Base-by-base conservation (phyloP, 2,329 filamentous ascomycete genomes). In the Fusarium torulosum region DNA sequence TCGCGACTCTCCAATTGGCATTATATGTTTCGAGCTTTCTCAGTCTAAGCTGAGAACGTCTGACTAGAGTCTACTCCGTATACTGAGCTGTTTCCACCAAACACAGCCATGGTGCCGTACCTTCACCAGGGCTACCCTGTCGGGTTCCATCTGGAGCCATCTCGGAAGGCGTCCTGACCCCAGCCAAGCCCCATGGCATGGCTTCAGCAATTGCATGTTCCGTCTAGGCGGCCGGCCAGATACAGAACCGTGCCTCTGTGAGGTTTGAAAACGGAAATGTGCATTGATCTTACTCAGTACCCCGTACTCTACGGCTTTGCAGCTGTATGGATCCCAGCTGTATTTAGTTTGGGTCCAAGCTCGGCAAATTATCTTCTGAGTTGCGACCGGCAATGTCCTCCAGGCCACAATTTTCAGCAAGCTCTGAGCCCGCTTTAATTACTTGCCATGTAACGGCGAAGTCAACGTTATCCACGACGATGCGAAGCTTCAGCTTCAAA, bases 111-210 rank as follows among this genome's bases (percentile, higher is more conserved):
- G 41, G 59, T 55, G 35, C 57, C 56, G 31, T 46, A 47, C 27
- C 42, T 63, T 58, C 27, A 33, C 63, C 59, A 63, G 70, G 67
- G 62, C 53, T 33, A 60, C 66, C 70, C 59, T 72, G 70, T 41
- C 54, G 46, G 41, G 57, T 41, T 45, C 51, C 59, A 56, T 64
- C 51, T 53, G 31, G 52, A 56, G 49, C 51, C 70, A 67, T 71
- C 55, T 69, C 62, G 53, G 62, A 60, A 58, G 46, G 45, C 51
- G 59, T 44, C 54, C 41, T 29, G 38, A 63, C 53, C 70, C 67
- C 49, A 57, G 70, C 51, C 57, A 59, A 59, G 55, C 29, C 53
- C 63, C 53, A 44, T 35, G 52, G 43, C 52, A 56, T 55, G 35
- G 41, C 51, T 67, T 51, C 56, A 53, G 54, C 37, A 57, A 63